Base-by-base conservation (phyloP, 495 filamentous ascomycete species). In the Trichoderma asperelloides region DNA sequence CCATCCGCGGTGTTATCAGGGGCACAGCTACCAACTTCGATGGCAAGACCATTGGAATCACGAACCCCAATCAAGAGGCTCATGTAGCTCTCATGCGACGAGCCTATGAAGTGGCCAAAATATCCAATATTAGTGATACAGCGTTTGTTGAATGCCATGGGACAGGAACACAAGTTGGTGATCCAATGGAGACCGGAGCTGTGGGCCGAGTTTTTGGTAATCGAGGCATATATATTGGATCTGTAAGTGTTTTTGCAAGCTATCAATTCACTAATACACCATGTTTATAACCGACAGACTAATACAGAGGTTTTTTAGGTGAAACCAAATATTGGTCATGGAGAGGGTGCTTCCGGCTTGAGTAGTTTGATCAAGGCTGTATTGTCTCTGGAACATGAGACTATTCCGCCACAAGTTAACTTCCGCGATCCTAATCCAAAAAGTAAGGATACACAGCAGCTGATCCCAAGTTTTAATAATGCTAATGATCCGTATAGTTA, bases 261-360 rank as follows among this genome's bases (percentile, higher is more conserved):
- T 21, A 2, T 25, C 1, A n/a, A 55, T 4, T 25, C 4, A 18
- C 18, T 2, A 3, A 47, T 55, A 2, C n/a, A n/a, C 12, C 49
- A 11, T 21, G 0, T 1, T 7, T 23, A 11, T 23, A 11, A 55
- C 25, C 16, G 2, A 25, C 41, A 18, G 41, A 6, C 12, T 45
- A 45, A 45, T n/a, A n/a, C 41, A 18, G 41, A 16, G 1, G 12
- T 3, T 18, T 45, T 45, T 0, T n/a, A 55, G 0, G 73, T 85
- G 0, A 86, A 87, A 65, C 77, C 80, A 0, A 83, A 84, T 62
- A 70, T 84, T 12, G 81, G 84, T 0, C 84, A 87, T 67, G 65
- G 74, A 3, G 84, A 86, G 71, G 82, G 76, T 0, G 74, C 79
- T 2, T 76, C 76, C 39, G 83, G 82, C 0, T 70, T 86, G 25